phyloP scores from a whole-genome alignment of 441 rosid species.

The Dalechampia spathulata region DNA sequence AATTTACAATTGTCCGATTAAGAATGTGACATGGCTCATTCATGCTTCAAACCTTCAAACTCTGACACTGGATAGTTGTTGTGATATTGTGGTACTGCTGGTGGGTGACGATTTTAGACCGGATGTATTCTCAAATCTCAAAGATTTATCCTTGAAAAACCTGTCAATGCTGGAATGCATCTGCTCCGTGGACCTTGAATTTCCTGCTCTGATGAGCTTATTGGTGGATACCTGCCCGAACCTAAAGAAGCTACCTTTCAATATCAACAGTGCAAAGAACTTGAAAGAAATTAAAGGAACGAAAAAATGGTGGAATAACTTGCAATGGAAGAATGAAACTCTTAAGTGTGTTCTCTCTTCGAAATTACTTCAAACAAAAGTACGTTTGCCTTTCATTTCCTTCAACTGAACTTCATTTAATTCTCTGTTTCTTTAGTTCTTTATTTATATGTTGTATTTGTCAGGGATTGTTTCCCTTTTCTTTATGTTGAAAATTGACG shows the following conservation, averaged over 20 bases:
- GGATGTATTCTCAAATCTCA: neutral
- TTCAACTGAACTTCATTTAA: too few species aligned
- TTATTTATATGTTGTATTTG: too few species aligned
- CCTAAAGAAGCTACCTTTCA: neutral
- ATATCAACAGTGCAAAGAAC: neutral
- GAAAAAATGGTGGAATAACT: neutral
- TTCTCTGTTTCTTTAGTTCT: too few species aligned
- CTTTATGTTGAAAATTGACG: too few species aligned
- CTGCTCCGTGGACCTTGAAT: neutral
- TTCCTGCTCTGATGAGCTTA: neutral
- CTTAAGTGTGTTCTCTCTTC: neutral
- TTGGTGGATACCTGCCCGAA: neutral
- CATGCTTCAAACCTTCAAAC: neutral
- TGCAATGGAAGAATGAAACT: neutral
- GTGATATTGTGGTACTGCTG: neutral
- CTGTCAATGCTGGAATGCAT: neutral
- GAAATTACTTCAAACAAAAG: neutral
- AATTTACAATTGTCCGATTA: neutral
- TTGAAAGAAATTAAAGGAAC: neutral
- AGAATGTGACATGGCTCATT: neutral
- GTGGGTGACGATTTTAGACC: neutral
- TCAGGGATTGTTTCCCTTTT: too few species aligned
- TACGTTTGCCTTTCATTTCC: neutral
- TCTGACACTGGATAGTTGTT: neutral
- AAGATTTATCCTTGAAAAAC: neutral